Base-by-base conservation (phyloP, 2,329 filamentous ascomycete genomes). In the Malbranchea cinnamomea region DNA sequence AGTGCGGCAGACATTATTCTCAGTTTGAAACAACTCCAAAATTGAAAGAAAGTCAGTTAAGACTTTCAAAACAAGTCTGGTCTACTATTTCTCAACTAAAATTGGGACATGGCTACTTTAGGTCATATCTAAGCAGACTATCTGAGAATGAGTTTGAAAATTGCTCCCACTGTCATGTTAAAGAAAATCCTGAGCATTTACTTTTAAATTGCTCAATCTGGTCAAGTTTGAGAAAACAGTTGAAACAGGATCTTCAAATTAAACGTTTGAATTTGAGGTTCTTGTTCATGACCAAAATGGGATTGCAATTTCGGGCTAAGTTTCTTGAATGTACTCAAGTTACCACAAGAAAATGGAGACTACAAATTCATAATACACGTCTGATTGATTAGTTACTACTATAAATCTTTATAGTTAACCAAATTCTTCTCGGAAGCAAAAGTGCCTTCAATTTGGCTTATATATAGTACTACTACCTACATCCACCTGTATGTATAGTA, bases 61-160 rank as follows among this genome's bases (percentile, higher is more conserved):
- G 4, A 9, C 6, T 26, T 4, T 26, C 11, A 9, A 26, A 26
- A 13, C 6, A 14, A 26, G 17, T 26, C 7, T 26, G 24, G n/a
- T 26, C 24, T 6, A 26, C 24, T 14, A 26, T 26, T 26, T 4
- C 17, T 7, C 24, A 26, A 13, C n/a, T 26, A 13, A 26, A 26
- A 13, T 6, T 26, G 5, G 11, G 24, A 11, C 24, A 26, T 26
- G 24, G 24, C 8, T 26, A 26, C 11, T 26, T 26, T 15, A 26
- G 12, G 17, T 26, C 24, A 15, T 26, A 26, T 26, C 17, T 26
- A 13, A 14, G 15, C 5, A 26, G 11, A 26, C 11, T 26, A 5
- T 10, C 24, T 5, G 11, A 4, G 6, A 15, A 26, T 14, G 7
- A 4, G 9, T 11, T 15, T 7, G 11, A 26, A 9, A 9, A 5